Conservation (phyloP, 345 rosid genomes). For the Durio zibethinus region DNA sequence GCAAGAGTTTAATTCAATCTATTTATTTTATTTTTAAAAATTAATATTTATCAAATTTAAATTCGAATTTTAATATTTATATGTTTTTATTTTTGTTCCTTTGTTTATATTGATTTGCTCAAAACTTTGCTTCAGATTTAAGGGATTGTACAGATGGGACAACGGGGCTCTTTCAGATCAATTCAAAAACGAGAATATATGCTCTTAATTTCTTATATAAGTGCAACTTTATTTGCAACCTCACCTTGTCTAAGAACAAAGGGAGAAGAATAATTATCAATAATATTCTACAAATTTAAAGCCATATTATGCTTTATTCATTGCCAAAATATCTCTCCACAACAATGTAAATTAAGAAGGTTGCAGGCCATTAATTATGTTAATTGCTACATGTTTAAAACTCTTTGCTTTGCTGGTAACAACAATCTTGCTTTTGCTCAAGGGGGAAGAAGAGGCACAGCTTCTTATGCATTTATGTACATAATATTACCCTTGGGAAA, state of each 20-base stretch:
- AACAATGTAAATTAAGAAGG: too few relatives aligned
- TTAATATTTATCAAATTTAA: too few relatives aligned
- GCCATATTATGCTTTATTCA: not conserved
- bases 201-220: not conserved
- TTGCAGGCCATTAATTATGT: too few relatives aligned
- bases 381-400: too few relatives aligned
- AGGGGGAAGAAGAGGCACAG: too few relatives aligned
- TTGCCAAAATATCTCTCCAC: not conserved
- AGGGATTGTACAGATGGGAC: not conserved
- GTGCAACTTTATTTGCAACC: not conserved
- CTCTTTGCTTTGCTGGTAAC: too few relatives aligned
- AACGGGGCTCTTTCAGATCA: not conserved
- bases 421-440: not conserved
- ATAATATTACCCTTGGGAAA: too few relatives aligned
- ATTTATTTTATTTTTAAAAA: too few relatives aligned
- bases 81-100: too few relatives aligned
- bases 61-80: too few relatives aligned
- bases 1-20: too few relatives aligned
- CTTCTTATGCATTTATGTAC: not conserved
- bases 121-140: not conserved
- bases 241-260: not conserved
- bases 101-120: too few relatives aligned
- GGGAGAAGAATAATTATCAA: not conserved
- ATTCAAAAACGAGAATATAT: not conserved
- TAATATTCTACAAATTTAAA: not conserved